Evolutionary conservation across 495 filamentous ascomycete genomes (phyloP), one percentile per base, ranked within the genome.

Genomic region (Amphirosellinia nigrospora): DNA sequence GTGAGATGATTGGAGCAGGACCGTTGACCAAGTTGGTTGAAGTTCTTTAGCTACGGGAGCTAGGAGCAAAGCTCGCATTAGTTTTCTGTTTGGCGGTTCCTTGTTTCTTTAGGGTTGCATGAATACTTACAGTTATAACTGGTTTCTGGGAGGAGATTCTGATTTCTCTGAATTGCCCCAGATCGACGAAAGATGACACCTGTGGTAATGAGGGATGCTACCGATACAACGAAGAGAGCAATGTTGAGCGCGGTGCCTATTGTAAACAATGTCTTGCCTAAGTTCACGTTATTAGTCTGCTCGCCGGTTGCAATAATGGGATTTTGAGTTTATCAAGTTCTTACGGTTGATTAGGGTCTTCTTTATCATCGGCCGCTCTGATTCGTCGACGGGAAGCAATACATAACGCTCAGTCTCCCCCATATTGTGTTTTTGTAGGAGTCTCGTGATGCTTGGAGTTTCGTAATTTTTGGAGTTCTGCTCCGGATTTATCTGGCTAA

Each of bases 231-330:
- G 56, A 60, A 60, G n/a, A 60, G 34, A 13, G 4, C n/a, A 11
- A 38, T 38, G 19, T 60, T 60, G 56, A 60, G 56, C 16, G 10
- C 32, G 19, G 56, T 60, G 56, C 56, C 56, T 38, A 38, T n/a
- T 38, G 56, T n/a, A 9, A 23, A 60, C 26, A 60, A 39, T 1
- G 32, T 1, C n/a, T 38, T 60, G 2, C 34, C 56, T 60, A 10
- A 19, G 19, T 41, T 34, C 2, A 60, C n/a, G n/a, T n/a, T 26
- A 8, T 60, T 23, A 60, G 56, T 28, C n/a, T 39, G 1, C 6
- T 3, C 21, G 6, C 19, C 4, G 3, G 16, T 21, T 39, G 32
- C 0, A 30, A 10, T 39, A 1, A 39, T n/a, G 16, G 5, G 56
- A 11, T 10, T 9, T 39, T 2, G 19, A 13, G 16, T 15, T 0